Conservation (phyloP, 2,329 filamentous ascomycete genomes). For the Fusarium fujikuroi region DNA sequence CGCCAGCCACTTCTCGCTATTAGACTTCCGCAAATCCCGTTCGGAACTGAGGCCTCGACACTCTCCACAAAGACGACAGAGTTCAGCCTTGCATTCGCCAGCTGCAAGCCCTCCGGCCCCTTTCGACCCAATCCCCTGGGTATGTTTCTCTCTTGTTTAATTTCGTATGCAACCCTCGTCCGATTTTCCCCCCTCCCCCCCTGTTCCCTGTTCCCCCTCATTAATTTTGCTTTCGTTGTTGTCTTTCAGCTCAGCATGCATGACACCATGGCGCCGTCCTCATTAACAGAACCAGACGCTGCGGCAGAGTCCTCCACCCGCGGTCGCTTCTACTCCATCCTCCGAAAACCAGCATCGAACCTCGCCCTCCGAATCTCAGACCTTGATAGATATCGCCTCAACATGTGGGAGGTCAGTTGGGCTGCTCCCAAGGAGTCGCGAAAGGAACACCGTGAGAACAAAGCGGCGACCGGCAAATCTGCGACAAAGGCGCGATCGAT, state of each 20-base stretch:
- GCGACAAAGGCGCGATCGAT: constrained; percentile 6
- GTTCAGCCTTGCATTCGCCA: constrained; percentile 36
- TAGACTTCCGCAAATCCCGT: neutral
- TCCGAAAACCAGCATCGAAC: constrained; percentile 23
- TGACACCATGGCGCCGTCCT: constrained; percentile 3
- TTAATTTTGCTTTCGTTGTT: neutral
- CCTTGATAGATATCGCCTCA: constrained; percentile 13
- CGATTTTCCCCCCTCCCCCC: neutral
- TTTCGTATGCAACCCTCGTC: neutral
- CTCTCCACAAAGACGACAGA: constrained; percentile 6
- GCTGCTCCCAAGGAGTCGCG: constrained; percentile 26
- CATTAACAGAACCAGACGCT: constrained; percentile 1
- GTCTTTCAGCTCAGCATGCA: neutral
- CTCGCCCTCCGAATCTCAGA: constrained; percentile 7
- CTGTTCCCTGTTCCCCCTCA: neutral
- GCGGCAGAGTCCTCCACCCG: neutral
- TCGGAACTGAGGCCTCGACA: neutral
- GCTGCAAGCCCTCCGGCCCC: neutral
- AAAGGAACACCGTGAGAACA: constrained; percentile 35
- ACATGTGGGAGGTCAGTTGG: constrained; percentile 40
- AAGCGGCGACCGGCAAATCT: neutral
- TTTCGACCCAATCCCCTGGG: neutral
- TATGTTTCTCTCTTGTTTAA: neutral
- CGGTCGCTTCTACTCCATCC: constrained; percentile 3
- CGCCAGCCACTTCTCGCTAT: neutral